phyloP scores from a whole-genome alignment of 2,329 filamentous ascomycete species.

The Fusarium siculi region DNA sequence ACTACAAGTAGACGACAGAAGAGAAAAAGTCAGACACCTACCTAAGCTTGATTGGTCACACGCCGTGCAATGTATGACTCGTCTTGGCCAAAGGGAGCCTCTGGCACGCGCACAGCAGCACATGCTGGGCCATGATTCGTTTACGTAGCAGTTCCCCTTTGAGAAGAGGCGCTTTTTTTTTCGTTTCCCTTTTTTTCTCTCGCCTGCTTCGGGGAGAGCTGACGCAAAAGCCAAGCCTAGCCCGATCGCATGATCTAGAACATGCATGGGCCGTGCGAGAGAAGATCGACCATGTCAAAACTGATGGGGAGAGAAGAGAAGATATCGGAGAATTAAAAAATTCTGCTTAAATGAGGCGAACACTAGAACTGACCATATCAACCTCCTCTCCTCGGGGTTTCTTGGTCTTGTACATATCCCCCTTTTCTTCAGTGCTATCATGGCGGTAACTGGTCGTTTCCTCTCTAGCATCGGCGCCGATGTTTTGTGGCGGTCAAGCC shows the following conservation, averaged over 20 bases:
- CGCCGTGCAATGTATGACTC: constrained; percentile 15
- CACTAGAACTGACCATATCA: not conserved
- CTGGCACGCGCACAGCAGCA: not conserved
- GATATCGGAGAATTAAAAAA: not conserved
- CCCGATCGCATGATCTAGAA: constrained; percentile 6
- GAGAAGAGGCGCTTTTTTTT: constrained; percentile 5
- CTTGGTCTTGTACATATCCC: not conserved
- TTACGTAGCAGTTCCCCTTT: not conserved
- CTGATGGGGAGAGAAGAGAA: not conserved
- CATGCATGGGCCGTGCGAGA: not conserved
- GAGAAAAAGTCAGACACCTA: not conserved
- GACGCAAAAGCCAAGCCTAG: not conserved
- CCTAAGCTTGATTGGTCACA: constrained; percentile 1
- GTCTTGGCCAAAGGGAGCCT: constrained; percentile 12
- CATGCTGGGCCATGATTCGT: constrained; percentile 10
- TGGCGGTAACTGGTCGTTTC: not conserved
- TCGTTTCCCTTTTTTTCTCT: not conserved
- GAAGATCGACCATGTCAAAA: not conserved
- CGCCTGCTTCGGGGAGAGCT: not conserved
- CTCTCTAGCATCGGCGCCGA: constrained; percentile 35
- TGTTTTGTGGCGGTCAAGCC: constrained; percentile 31
- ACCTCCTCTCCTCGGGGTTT: too few species aligned
- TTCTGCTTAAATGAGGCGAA: not conserved
- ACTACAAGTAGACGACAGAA: not conserved
- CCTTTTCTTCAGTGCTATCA: not conserved